Evolutionary conservation across 352 stramenopile genomes (phyloP).

Genomic region (Thalassiosira allenii): DNA sequence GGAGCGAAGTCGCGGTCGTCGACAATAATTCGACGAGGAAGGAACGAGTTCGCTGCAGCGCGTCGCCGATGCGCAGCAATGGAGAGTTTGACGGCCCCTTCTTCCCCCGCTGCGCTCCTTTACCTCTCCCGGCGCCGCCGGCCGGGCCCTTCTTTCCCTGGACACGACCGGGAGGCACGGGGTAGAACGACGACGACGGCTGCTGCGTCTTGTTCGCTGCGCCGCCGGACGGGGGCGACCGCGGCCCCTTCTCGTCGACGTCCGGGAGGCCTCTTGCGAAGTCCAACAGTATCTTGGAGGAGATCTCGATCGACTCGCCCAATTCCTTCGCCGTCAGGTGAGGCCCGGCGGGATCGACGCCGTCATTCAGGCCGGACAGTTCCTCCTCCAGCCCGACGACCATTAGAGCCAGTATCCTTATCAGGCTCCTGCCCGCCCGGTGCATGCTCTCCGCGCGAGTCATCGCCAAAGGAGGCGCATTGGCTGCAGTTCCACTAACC

Average conservation of each 20-base stretch:
- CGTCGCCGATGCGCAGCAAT: conserved; percentile 71
- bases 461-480: conserved; percentile 7
- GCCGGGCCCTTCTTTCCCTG: conserved; percentile 30
- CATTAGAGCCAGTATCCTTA: conserved; percentile 78
- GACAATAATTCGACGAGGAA: conserved; percentile 77
- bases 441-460: conserved; percentile 44
- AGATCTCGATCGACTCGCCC: conserved; percentile 51
- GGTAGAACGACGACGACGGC: conserved; percentile 33
- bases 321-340: conserved; percentile 41
- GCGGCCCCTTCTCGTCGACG: conserved; percentile 7
- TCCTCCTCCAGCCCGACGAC: conserved; percentile 76
- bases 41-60: conserved; percentile 77
- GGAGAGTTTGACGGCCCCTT: conserved; percentile 32
- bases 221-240: background rate
- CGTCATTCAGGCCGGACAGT: conserved; percentile 12
- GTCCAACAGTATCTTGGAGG: conserved; percentile 54
- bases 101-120: conserved; percentile 10
- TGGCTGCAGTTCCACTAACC: background rate
- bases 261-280: conserved; percentile 38
- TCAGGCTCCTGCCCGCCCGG: conserved; percentile 70
- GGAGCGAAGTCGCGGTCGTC: conserved; percentile 65
- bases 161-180: conserved; percentile 30
- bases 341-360: background rate
- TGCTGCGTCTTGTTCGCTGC: conserved; percentile 6
- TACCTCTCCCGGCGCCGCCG: no score